Evolutionary conservation across 176 grass and related monocot genomes (phyloP).

Genomic region (Aegilops tauschii): DNA sequence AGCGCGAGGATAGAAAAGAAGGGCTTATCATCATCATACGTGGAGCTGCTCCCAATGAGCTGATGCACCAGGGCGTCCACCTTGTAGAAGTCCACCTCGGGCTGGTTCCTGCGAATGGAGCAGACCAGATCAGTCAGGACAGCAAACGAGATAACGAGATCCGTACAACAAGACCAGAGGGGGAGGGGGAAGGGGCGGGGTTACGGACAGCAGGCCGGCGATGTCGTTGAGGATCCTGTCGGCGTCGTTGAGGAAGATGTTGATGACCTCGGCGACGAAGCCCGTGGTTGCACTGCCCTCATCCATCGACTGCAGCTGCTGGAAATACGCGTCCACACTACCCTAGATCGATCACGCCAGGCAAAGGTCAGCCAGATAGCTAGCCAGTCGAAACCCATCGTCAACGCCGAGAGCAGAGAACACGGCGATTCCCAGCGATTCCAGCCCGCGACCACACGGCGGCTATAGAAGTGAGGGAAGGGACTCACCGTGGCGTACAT

Average conservation of each 20-base stretch:
- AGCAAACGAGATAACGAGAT: neutral
- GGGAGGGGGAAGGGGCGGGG: neutral
- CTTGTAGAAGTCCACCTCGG: conserved; percentile 61
- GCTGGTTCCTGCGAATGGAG: conserved; percentile 43
- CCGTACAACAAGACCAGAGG: neutral
- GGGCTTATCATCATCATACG: too few relatives aligned
- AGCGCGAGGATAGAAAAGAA: too few relatives aligned
- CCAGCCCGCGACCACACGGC: too few relatives aligned
- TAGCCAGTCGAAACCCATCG: neutral
- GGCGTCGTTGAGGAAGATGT: conserved; percentile 70
- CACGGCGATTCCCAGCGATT: too few relatives aligned
- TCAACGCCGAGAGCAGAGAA: neutral
- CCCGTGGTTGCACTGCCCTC: conserved; percentile 49
- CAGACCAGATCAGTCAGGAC: neutral
- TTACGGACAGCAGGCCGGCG: conserved; percentile 49
- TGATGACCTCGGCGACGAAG: conserved; percentile 71
- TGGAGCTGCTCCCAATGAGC: conserved; percentile 30
- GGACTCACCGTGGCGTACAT: conserved; percentile 52
- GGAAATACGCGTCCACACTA: conserved; percentile 74
- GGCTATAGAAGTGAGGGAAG: neutral
- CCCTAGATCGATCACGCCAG: conserved; percentile 40
- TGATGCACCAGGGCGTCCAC: conserved; percentile 79
- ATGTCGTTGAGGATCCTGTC: conserved; percentile 60
- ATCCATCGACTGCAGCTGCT: conserved; percentile 77
- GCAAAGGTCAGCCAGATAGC: neutral